phyloP scores from a whole-genome alignment of 116 monocot genomes.

The Trichopus zeylanicus region DNA sequence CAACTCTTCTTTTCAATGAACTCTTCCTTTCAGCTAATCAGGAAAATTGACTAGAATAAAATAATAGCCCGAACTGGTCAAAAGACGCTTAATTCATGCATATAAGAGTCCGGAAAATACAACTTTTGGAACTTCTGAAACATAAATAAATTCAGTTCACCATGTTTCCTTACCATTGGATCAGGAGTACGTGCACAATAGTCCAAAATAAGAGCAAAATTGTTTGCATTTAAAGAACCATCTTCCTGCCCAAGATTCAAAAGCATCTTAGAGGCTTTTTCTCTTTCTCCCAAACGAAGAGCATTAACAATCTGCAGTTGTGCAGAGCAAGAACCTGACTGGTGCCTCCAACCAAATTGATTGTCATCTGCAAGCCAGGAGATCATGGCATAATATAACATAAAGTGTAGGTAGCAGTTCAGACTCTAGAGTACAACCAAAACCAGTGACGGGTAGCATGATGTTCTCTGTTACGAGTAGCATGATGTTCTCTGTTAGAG shows the following conservation, averaged over 20 bases:
- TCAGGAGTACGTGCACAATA: conserved; percentile 73
- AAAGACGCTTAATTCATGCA: too few species aligned
- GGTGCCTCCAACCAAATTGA: background rate
- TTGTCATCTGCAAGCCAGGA: conserved; percentile 4
- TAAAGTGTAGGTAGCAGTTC: background rate
- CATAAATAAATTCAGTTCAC: background rate
- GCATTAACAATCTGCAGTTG: conserved; percentile 64
- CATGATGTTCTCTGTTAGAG: background rate
- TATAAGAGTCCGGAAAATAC: background rate
- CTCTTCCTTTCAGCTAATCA: too few species aligned
- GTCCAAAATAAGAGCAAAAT: conserved; percentile 57
- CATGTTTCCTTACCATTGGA: conserved; percentile 51
- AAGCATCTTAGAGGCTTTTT: conserved; percentile 56
- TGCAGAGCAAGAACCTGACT: background rate
- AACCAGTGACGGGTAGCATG: background rate
- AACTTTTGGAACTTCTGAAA: background rate
- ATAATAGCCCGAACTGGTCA: too few species aligned
- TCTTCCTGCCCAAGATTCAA: conserved; percentile 18
- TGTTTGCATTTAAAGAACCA: conserved; percentile 21
- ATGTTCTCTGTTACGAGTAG: background rate
- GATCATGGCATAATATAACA: background rate
- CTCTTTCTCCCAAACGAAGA: conserved; percentile 51
- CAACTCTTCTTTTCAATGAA: too few species aligned
- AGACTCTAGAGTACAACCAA: background rate
- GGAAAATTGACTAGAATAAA: too few species aligned